phyloP scores from a whole-genome alignment of 331 rosid genomes.

The Cydonia oblonga region DNA sequence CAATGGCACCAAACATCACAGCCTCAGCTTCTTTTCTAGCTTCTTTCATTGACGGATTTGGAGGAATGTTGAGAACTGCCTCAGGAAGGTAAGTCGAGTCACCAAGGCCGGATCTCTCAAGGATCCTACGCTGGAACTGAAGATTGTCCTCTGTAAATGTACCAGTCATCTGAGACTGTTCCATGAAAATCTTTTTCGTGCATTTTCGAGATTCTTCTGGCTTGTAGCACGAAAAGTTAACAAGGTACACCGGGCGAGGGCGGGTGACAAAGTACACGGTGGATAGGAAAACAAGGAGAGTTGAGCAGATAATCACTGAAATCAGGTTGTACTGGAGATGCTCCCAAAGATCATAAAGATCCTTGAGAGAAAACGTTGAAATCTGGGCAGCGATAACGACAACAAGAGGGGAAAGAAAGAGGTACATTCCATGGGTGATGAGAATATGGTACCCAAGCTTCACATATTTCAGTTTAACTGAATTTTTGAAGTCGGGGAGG shows the following conservation, averaged over 20 bases:
- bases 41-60: slow-evolving; percentile 85
- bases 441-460: slow-evolving; percentile 93
- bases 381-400: slow-evolving; percentile 63
- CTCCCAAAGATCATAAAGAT: slow-evolving; percentile 72
- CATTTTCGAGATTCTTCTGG: slow-evolving; percentile 68
- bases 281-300: slow-evolving; percentile 73
- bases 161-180: slow-evolving; percentile 58
- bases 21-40: slow-evolving; percentile 87
- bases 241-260: slow-evolving; percentile 72
- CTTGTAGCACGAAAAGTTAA: slow-evolving; percentile 79
- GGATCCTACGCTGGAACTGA: slow-evolving; percentile 70
- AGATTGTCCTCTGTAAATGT: slow-evolving; percentile 59
- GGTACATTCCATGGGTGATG: slow-evolving; percentile 85
- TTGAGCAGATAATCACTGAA: slow-evolving; percentile 59
- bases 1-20: slow-evolving; percentile 91
- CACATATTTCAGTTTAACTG: slow-evolving; percentile 76
- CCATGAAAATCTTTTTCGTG: slow-evolving; percentile 66
- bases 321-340: slow-evolving; percentile 22
- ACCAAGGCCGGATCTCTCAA: slow-evolving; percentile 95
- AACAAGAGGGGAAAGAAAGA: slow-evolving; percentile 58
- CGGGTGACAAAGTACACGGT: slow-evolving; percentile 77
- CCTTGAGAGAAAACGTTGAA: slow-evolving; percentile 68
- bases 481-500: slow-evolving; percentile 83
- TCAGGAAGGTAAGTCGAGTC: slow-evolving; percentile 77
- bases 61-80: slow-evolving; percentile 88